phyloP scores from a whole-genome alignment of 2,329 filamentous ascomycete genomes.

The Cytospora paraplurivora region DNA sequence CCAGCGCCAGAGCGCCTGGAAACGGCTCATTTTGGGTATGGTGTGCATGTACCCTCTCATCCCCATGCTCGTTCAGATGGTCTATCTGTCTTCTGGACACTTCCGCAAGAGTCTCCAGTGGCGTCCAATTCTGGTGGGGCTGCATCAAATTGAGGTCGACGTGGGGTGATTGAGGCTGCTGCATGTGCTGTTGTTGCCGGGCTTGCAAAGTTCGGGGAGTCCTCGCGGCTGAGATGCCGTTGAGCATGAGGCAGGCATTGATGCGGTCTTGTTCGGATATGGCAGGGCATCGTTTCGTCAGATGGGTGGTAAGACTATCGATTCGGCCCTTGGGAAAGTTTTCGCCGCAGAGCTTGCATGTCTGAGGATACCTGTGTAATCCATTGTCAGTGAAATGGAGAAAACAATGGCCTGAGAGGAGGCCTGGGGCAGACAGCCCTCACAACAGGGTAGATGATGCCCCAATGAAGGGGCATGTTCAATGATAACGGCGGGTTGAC shows the following conservation, averaged over 20 bases:
- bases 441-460: background rate
- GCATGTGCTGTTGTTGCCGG: slow-evolving; percentile 29
- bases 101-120: slow-evolving; percentile 83
- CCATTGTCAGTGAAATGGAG: background rate
- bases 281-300: slow-evolving; percentile 84
- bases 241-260: slow-evolving; percentile 71
- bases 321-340: slow-evolving; percentile 88
- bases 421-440: background rate
- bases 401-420: background rate
- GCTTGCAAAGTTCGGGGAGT: slow-evolving; percentile 13
- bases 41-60: slow-evolving; percentile 51
- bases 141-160: slow-evolving; percentile 45
- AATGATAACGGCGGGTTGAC: slow-evolving; percentile 53
- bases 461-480: background rate
- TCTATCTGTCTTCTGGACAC: slow-evolving; percentile 77
- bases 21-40: slow-evolving; percentile 38
- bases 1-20: slow-evolving; percentile 8
- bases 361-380: slow-evolving; percentile 82
- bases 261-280: slow-evolving; percentile 74
- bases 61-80: slow-evolving; percentile 58
- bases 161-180: slow-evolving; percentile 30
- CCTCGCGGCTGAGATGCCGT: slow-evolving; percentile 63
- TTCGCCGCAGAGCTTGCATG: slow-evolving; percentile 84
- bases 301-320: slow-evolving; percentile 78
- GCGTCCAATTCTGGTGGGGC: slow-evolving; percentile 68